Base-by-base conservation (phyloP, 495 filamentous ascomycete species). In the Aspergillus nanangensis region DNA sequence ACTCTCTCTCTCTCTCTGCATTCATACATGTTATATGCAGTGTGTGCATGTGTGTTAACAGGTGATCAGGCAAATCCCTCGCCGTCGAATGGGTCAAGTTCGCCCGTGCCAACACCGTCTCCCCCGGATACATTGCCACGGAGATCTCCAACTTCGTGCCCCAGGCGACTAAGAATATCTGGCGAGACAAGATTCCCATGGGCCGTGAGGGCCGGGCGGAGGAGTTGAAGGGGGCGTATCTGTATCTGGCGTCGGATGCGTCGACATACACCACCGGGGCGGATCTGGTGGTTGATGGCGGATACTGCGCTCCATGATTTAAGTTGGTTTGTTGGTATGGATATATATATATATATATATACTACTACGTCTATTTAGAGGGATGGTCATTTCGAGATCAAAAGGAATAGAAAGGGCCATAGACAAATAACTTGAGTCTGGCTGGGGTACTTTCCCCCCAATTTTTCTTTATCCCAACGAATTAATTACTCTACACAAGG, bases 31-130 rank as follows among this genome's bases (percentile, higher is more conserved):
- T 34, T 35, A 22, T 21, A 40, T 15, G 18, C 7, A n/a, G 17
- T 11, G 15, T 8, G 17, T 13, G 13, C 38, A 18, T 9, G 39
- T 9, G 43, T 17, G 7, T 25, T 50, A 50, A 54, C 29, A 18
- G 20, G 17, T n/a, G 18, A 8, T 21, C 42, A 78, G 80, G 79
- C 66, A 81, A 76, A 61, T 86, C 83, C 15, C 74, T 96, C 10
- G 87, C 90, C 2, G 78, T 95, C 20, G 90, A 95, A 62, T 95
- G 89, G 88, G 79, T 86, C 17, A 82, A 81, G 21, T 95, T 89
- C 57, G 90, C 90, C 8, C 77, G 90, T 20, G 84, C 78, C 42
- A 96, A 96, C 65, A 81, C 80, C 18, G 67, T 96, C 24, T 90
- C 84, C 3, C 91, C 90, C 1, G 90, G 90, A 4, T 96, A 93